These are phyloP conservation scores for Apiospora phragmitis DNA, from an alignment of 2,329 filamentous ascomycete species.

Conservation along the genomic window DNA sequence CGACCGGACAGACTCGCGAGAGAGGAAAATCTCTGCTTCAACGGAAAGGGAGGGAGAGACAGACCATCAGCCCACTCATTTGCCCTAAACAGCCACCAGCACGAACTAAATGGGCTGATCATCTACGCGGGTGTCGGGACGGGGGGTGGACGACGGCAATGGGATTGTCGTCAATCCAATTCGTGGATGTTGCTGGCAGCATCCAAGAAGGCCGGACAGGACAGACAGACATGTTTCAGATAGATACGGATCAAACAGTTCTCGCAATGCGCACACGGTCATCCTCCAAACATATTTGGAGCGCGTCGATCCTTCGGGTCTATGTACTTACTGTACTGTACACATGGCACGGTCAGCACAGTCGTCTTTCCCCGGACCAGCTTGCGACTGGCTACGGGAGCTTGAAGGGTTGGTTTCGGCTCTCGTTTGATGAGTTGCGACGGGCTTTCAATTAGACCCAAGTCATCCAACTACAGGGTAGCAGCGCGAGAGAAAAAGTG, in stretches of 20 bases:
- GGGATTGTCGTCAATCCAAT: background rate
- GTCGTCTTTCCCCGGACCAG: background rate
- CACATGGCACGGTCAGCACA: background rate
- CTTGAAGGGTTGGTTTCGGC: conserved; percentile 1
- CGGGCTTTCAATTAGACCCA: background rate
- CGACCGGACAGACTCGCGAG: conserved; percentile 2
- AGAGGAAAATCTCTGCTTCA: background rate
- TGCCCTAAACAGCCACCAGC: background rate
- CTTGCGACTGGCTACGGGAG: conserved; percentile 2
- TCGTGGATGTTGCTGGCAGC: background rate
- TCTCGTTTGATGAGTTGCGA: conserved; percentile 4
- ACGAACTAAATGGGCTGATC: background rate
- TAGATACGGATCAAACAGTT: background rate
- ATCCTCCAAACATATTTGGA: background rate
- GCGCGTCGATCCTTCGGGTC: background rate
- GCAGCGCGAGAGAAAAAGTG: background rate
- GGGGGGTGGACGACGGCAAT: background rate
- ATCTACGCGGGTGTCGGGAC: background rate
- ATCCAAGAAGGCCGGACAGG: background rate
- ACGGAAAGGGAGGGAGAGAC: background rate
- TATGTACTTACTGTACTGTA: background rate
- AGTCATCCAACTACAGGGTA: background rate
- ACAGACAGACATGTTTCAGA: background rate
- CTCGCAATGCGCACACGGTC: background rate
- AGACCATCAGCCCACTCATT: background rate